A percentile compares a stretch with the other conserved stretches of the same genome.
phyloP scores from a whole-genome alignment of 176 grass and related monocot species.

The Zizania latifolia region DNA sequence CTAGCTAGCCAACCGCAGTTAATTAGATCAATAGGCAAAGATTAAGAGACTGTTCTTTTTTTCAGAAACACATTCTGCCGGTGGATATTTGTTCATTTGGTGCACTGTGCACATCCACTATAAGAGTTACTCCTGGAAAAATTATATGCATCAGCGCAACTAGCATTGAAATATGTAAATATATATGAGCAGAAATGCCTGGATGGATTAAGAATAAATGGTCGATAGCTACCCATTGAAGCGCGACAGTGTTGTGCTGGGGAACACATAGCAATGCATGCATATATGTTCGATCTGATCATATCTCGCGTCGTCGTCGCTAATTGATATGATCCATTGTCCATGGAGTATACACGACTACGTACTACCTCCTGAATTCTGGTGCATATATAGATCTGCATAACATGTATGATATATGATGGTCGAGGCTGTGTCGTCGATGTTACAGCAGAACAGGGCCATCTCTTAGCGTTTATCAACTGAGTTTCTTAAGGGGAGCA shows the following conservation, averaged over 20 bases:
- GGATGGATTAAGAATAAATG: background rate
- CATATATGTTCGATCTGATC: background rate
- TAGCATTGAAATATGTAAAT: background rate
- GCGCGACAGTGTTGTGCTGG: background rate
- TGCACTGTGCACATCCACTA: background rate
- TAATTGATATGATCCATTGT: background rate
- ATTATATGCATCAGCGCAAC: background rate
- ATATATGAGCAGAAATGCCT: background rate
- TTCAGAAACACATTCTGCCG: background rate
- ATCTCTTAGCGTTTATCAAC: background rate
- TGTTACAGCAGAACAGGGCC: background rate
- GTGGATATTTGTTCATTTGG: background rate
- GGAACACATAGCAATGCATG: background rate
- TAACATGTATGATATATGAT: background rate
- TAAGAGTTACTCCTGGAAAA: background rate
- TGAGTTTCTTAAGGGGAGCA: too few species aligned
- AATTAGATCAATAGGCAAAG: background rate
- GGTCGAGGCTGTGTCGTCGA: background rate
- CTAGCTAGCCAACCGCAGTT: too few species aligned
- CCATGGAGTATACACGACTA: background rate
- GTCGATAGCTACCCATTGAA: background rate
- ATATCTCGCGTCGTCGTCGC: background rate
- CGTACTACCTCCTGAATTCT: background rate
- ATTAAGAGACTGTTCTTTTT: background rate
- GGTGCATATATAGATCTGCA: background rate